These are phyloP conservation scores for Aspergillus coremiiformis DNA, from an alignment of 495 filamentous ascomycete genomes.

Conservation along the genomic window DNA sequence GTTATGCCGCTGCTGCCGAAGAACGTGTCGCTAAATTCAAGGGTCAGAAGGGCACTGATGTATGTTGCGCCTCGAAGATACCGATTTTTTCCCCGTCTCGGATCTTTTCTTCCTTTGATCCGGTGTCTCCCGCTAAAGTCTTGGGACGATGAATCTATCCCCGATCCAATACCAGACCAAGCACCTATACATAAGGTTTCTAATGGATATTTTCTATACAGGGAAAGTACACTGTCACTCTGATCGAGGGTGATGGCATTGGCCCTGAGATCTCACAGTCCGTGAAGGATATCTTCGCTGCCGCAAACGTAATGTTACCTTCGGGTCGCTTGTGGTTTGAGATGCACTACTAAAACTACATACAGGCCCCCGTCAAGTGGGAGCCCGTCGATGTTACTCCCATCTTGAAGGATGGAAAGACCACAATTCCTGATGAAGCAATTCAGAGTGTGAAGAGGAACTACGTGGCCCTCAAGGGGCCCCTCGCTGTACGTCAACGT, in stretches of 20 bases:
- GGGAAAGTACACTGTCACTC: conserved; percentile 90
- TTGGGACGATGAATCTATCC: not conserved
- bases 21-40: conserved; percentile 88
- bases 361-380: conserved; percentile 88
- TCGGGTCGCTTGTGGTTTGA: not conserved
- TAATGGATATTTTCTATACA: conserved; percentile 27
- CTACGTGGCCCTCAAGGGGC: conserved; percentile 94
- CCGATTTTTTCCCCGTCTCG: conserved; percentile 9
- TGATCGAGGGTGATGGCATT: conserved; percentile 98
- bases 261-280: conserved; percentile 95
- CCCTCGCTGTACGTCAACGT: conserved; percentile 68
- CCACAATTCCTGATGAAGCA: conserved; percentile 80
- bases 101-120: conserved; percentile 13
- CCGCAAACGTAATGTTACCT: conserved; percentile 64
- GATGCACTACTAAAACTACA: conserved; percentile 22
- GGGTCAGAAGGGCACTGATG: conserved; percentile 79
- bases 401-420: conserved; percentile 84
- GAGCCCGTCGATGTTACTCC: conserved; percentile 95
- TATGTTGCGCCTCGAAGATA: conserved; percentile 37
- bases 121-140: conserved; percentile 15
- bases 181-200: not conserved
- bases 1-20: conserved; percentile 47
- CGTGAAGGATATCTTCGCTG: conserved; percentile 94
- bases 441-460: conserved; percentile 87
- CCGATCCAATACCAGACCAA: not conserved